Percentiles rank a stretch among this genome's conserved stretches.
These are phyloP conservation scores for Arxiozyma heterogenica DNA, from an alignment of 1,139 yeast genomes.

Conservation along the genomic window DNA sequence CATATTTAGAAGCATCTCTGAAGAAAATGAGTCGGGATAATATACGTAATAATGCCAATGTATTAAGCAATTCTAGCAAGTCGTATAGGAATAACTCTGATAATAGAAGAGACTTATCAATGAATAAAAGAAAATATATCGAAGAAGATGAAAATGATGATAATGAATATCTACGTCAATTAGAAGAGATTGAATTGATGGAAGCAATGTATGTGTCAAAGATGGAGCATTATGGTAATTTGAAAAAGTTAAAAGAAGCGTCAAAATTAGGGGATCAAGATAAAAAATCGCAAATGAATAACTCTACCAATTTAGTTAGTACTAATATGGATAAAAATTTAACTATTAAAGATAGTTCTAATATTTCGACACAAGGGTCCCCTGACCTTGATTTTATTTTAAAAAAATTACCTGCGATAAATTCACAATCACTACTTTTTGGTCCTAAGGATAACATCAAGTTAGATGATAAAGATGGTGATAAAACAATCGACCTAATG, in stretches of 20 bases:
- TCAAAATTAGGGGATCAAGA: neutral
- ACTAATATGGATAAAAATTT: neutral
- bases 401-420: conserved; percentile 16
- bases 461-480: neutral
- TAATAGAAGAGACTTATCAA: neutral
- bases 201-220: conserved; percentile 43
- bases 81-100: neutral
- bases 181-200: conserved; percentile 35
- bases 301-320: neutral
- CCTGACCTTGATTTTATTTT: conserved; percentile 18
- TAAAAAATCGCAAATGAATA: neutral
- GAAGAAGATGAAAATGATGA: conserved; percentile 7
- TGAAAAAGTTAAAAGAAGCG: conserved; percentile 1
- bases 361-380: conserved; percentile 14
- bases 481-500: neutral
- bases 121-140: neutral
- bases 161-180: conserved; percentile 13
- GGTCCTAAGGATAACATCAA: conserved; percentile 7
- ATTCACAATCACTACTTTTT: conserved; percentile 14
- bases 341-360: neutral
- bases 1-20: conserved; percentile 15
- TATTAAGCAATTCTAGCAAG: neutral
- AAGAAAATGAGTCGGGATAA: conserved; percentile 8
- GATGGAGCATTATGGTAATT: conserved; percentile 7
- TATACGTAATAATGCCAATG: neutral